phyloP scores from a whole-genome alignment of 768 basidiomycete genomes.

The Phylloporus sp. region DNA sequence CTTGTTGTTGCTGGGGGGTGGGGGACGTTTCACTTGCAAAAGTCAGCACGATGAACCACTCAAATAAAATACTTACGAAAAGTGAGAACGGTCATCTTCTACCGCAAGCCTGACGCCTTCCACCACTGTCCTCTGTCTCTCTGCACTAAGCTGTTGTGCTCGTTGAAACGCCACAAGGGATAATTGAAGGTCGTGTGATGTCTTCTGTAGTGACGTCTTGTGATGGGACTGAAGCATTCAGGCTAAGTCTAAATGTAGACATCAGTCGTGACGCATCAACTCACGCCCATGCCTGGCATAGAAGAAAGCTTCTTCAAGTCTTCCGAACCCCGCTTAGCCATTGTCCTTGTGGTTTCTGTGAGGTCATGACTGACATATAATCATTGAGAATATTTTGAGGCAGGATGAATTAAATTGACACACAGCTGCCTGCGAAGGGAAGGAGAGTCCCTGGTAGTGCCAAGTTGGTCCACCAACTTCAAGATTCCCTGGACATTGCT shows the following conservation, averaged over 20 bases:
- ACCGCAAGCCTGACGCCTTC: constrained; percentile 82
- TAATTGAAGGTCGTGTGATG: constrained; percentile 87
- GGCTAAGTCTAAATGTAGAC: not conserved
- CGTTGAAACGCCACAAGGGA: constrained; percentile 90
- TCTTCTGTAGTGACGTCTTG: constrained; percentile 85
- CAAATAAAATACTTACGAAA: constrained; percentile 11
- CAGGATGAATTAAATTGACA: constrained; percentile 28
- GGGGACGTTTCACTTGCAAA: constrained; percentile 34
- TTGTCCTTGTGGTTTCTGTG: constrained; percentile 89
- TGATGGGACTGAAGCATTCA: constrained; percentile 55
- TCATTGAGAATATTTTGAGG: constrained; percentile 2
- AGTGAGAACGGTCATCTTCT: constrained; percentile 59
- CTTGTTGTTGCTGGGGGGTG: constrained; percentile 61
- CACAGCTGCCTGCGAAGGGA: constrained; percentile 80
- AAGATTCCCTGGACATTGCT: constrained; percentile 94
- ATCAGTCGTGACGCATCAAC: constrained; percentile 15
- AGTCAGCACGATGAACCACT: not conserved
- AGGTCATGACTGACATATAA: constrained; percentile 73
- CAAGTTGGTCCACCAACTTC: constrained; percentile 95
- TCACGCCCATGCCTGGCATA: constrained; percentile 58
- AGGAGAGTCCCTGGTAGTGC: constrained; percentile 77
- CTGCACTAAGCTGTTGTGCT: constrained; percentile 86
- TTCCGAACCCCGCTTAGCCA: constrained; percentile 91
- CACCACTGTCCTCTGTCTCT: constrained; percentile 85
- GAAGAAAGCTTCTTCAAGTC: constrained; percentile 87